Conservation (phyloP, 495 filamentous ascomycete species). For the Mycothermus thermophilus region DNA sequence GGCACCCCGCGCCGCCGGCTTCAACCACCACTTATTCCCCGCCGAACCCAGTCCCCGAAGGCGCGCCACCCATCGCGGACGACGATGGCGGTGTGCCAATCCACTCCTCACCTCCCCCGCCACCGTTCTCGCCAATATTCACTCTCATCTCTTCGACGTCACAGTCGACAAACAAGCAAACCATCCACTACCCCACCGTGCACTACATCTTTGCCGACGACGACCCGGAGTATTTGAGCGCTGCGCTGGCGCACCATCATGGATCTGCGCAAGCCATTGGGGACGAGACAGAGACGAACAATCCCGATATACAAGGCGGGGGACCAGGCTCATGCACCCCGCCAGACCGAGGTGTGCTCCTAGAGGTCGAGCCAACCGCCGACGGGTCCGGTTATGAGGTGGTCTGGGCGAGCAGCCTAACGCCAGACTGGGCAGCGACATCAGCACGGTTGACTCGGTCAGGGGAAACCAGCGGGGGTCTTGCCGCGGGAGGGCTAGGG, state of each 20-base stretch:
- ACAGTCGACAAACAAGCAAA: slow-evolving; percentile 18
- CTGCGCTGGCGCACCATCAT: slow-evolving; percentile 29
- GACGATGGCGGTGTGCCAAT: too few relatives aligned
- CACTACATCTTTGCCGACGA: slow-evolving; percentile 89
- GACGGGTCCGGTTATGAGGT: slow-evolving; percentile 33
- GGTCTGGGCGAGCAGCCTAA: slow-evolving; percentile 31
- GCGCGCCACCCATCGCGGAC: slow-evolving; percentile 1
- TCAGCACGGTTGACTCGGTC: slow-evolving; percentile 29
- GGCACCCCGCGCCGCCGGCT: slow-evolving; percentile 9
- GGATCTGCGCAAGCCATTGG: slow-evolving; percentile 1
- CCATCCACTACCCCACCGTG: slow-evolving; percentile 59
- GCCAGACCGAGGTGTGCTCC: slow-evolving; percentile 40
- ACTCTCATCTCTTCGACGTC: slow-evolving; percentile 41
- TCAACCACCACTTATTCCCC: too few relatives aligned
- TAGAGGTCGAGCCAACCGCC: slow-evolving; percentile 39
- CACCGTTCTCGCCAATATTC: slow-evolving; percentile 50
- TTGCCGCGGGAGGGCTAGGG: slow-evolving; percentile 14
- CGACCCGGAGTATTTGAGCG: slow-evolving; percentile 49
- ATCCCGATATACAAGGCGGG: too few relatives aligned
- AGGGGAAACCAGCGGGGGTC: slow-evolving; percentile 19
- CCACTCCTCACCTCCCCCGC: too few relatives aligned
- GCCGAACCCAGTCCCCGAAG: slow-evolving; percentile 7
- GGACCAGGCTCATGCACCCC: too few relatives aligned
- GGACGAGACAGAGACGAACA: too few relatives aligned
- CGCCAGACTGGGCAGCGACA: slow-evolving; percentile 34